A percentile compares a stretch with the other conserved stretches of the same genome.
Conservation (phyloP, 2,329 filamentous ascomycete species). For the Fusarium sp. region DNA sequence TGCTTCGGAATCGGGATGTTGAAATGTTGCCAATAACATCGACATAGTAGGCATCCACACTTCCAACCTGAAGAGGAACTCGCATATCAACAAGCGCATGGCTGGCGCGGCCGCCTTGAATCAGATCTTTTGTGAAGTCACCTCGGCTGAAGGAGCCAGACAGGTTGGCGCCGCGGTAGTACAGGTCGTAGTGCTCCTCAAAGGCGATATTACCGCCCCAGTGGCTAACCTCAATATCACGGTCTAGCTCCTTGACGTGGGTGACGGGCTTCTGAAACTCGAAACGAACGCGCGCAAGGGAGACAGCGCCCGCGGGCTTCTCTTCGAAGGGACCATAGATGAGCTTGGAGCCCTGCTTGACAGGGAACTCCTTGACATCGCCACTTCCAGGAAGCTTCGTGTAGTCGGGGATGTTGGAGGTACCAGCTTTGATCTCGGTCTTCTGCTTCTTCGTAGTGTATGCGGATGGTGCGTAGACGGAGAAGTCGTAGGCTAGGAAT, state of each 20-base stretch:
- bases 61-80: slow-evolving; percentile 83
- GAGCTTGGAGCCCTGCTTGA: slow-evolving; percentile 86
- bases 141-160: slow-evolving; percentile 79
- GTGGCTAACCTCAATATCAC: slow-evolving; percentile 94
- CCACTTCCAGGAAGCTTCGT: slow-evolving; percentile 75
- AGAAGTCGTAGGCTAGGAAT: slow-evolving; percentile 87
- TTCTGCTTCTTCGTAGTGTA: slow-evolving; percentile 94
- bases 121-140: slow-evolving; percentile 78
- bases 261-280: slow-evolving; percentile 94
- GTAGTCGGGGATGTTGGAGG: slow-evolving; percentile 85
- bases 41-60: slow-evolving; percentile 90
- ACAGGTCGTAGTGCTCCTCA: slow-evolving; percentile 91
- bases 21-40: slow-evolving; percentile 98
- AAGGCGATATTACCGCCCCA: slow-evolving; percentile 98
- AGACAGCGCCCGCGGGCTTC: slow-evolving; percentile 79
- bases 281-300: slow-evolving; percentile 84
- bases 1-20: slow-evolving; percentile 87
- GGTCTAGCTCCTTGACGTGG: slow-evolving; percentile 82
- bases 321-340: slow-evolving; percentile 92
- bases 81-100: slow-evolving; percentile 85
- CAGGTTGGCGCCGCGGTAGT: slow-evolving; percentile 86
- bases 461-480: slow-evolving; percentile 83
- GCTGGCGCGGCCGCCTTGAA: slow-evolving; percentile 77
- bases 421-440: slow-evolving; percentile 89
- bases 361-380: slow-evolving; percentile 74